Evolutionary conservation across 2,329 filamentous ascomycete genomes (phyloP).

Genomic region (Amphichorda felina): DNA sequence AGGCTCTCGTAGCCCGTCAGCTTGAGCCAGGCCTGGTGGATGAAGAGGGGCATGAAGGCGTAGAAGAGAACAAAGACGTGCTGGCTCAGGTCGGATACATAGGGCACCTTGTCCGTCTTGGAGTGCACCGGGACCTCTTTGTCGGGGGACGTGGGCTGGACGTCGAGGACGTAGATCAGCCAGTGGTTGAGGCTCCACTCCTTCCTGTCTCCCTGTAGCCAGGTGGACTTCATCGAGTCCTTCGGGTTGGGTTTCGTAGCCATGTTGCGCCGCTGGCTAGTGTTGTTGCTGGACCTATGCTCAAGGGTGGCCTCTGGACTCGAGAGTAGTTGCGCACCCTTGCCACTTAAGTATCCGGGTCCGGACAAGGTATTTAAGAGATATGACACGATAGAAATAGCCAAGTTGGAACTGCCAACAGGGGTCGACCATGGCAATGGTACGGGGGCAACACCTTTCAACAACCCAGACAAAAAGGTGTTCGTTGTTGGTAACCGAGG

Average conservation of each 20-base stretch:
- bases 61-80: conserved; percentile 20
- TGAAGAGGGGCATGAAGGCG: conserved; percentile 11
- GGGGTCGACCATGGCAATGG: no score
- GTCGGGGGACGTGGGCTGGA: conserved; percentile 7
- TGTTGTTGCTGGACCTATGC: no score
- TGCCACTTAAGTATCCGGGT: no score
- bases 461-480: no score
- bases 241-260: conserved; percentile 6
- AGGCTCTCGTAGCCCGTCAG: conserved; percentile 7
- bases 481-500: no score
- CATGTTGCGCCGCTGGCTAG: no score
- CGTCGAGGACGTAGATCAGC: conserved; percentile 6
- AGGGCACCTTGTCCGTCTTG: conserved; percentile 19
- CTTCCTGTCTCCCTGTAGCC: conserved; percentile 6
- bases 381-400: no score
- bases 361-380: no score
- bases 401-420: no score
- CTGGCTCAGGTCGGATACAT: conserved; percentile 13
- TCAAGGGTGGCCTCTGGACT: no score
- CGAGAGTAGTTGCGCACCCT: no score
- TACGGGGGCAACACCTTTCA: no score
- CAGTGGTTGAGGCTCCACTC: conserved; percentile 9
- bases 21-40: conserved; percentile 8
- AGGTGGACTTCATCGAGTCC: conserved; percentile 12
- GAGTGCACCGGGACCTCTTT: conserved; percentile 13